Evolutionary conservation across 2,329 filamentous ascomycete species (phyloP).

Genomic region (Diplodia scrobiculata): DNA sequence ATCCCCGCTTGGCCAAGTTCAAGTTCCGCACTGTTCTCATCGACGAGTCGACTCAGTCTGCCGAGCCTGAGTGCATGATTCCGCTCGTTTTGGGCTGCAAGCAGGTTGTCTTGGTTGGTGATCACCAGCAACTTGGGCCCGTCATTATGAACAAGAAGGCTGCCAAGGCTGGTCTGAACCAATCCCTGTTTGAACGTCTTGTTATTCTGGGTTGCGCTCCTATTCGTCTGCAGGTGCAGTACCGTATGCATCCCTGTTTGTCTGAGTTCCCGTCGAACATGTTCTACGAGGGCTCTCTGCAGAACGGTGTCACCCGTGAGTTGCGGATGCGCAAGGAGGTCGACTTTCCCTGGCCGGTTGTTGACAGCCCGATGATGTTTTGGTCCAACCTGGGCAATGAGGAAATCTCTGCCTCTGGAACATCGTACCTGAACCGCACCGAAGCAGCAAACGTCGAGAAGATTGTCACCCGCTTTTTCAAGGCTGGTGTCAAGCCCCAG

Average conservation of each 20-base stretch:
- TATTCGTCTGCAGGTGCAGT: slow-evolving; percentile 93
- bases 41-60: slow-evolving; percentile 96
- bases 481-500: slow-evolving; percentile 88
- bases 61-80: slow-evolving; percentile 98
- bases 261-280: slow-evolving; percentile 98
- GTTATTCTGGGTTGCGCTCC: slow-evolving; percentile 88
- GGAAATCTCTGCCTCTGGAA: slow-evolving; percentile 96
- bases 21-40: slow-evolving; percentile 98
- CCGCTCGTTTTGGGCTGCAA: slow-evolving; percentile 96
- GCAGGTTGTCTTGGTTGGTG: slow-evolving; percentile 96
- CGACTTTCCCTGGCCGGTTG: slow-evolving; percentile 96
- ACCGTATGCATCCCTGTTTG: slow-evolving; percentile 97
- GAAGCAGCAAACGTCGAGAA: slow-evolving; percentile 98
- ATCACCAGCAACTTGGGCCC: slow-evolving; percentile 95
- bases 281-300: slow-evolving; percentile 97
- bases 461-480: slow-evolving; percentile 97
- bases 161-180: slow-evolving; percentile 93
- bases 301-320: slow-evolving; percentile 91
- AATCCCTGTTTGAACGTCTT: slow-evolving; percentile 96
- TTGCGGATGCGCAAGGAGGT: slow-evolving; percentile 88
- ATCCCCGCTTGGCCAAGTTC: slow-evolving; percentile 92
- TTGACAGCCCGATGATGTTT: slow-evolving; percentile 98
- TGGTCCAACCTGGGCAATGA: slow-evolving; percentile 98
- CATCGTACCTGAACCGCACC: slow-evolving; percentile 95
- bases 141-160: slow-evolving; percentile 99